Evolutionary conservation across 129 eudicot genomes (phyloP), one percentile per base, ranked within the genome.

Genomic region (Lactuca saligna): DNA sequence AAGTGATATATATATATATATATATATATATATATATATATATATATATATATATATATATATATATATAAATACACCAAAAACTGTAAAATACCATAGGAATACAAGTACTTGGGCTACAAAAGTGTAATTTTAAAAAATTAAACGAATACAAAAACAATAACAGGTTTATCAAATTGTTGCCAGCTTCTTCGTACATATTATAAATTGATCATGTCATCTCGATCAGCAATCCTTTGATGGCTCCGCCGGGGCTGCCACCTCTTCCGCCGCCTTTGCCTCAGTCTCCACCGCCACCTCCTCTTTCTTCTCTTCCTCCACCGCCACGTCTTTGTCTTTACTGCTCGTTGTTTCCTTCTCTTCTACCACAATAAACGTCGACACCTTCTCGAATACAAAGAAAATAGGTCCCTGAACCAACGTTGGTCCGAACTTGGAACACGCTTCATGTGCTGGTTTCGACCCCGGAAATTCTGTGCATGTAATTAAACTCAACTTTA

Each of bases 381-480:
- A 82, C 4, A 90, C 95, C 75, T 90, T 87, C 80, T 90, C 91
- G 12, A 90, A 87, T 42, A 90, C 79, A 17, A 81, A 90, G 71
- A 81, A 65, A 56, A 90, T 46, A 9, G 97, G 97, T 5, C 95
- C 97, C 4, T 77, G 70, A 61, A 90, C 75, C 9, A 68, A 76
- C 7, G 78, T 78, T 29, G 95, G 84, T 82, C 97, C 97, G 50
- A 61, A 57, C 75, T 82, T 84, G 32, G 87, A 42, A 56, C 79
- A 65, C 15, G 95, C 95, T 77, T 90, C 95, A 16, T 85, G 72
- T 3, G 74, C 97, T 16, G 87, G 66, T 66, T 85, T 90, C 7
- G 95, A 82, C 3, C 97, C 97, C n/a, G 97, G 97, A 57, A 90
- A 90, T 25, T 90, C 97, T 90, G 8, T 11, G 32, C 11, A 31